Percentiles rank a stretch among this genome's conserved stretches.
Conservation (phyloP, 768 basidiomycete genomes). For the Sarcodon sp. region DNA sequence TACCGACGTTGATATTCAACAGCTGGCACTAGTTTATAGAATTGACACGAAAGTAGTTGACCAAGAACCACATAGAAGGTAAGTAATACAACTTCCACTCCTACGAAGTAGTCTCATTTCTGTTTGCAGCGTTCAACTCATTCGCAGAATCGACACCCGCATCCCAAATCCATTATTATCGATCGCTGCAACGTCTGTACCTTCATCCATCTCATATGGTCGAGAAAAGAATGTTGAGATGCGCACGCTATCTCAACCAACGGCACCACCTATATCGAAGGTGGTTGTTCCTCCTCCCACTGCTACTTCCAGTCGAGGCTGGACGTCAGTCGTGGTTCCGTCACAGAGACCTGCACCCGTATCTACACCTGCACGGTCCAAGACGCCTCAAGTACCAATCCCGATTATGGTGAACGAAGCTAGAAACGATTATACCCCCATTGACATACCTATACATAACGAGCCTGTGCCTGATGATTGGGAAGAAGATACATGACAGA, state of each 20-base stretch:
- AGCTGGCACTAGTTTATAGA: conserved; percentile 72
- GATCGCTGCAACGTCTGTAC: conserved; percentile 14
- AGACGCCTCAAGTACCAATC: background rate
- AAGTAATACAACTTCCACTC: conserved; percentile 16
- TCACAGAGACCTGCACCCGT: conserved; percentile 1
- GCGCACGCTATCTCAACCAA: conserved; percentile 4
- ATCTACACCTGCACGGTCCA: background rate
- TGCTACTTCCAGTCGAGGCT: too few species aligned
- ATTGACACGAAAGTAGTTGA: conserved; percentile 84
- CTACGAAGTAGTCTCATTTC: background rate
- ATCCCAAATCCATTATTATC: conserved; percentile 66
- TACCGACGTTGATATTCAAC: conserved; percentile 4
- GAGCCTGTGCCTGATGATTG: conserved; percentile 36
- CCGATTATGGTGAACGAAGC: too few species aligned
- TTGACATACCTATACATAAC: too few species aligned
- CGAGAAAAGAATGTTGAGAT: background rate
- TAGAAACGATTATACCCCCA: too few species aligned
- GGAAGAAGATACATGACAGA: conserved; percentile 35
- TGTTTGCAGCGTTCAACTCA: conserved; percentile 54
- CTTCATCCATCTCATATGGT: background rate
- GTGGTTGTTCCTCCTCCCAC: too few species aligned
- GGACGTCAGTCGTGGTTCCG: too few species aligned
- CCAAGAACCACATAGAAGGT: conserved; percentile 65
- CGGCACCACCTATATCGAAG: conserved; percentile 2
- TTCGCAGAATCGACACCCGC: conserved; percentile 73